Evolutionary conservation across 495 filamentous ascomycete species (phyloP).

Genomic region (Neurospora sp.): DNA sequence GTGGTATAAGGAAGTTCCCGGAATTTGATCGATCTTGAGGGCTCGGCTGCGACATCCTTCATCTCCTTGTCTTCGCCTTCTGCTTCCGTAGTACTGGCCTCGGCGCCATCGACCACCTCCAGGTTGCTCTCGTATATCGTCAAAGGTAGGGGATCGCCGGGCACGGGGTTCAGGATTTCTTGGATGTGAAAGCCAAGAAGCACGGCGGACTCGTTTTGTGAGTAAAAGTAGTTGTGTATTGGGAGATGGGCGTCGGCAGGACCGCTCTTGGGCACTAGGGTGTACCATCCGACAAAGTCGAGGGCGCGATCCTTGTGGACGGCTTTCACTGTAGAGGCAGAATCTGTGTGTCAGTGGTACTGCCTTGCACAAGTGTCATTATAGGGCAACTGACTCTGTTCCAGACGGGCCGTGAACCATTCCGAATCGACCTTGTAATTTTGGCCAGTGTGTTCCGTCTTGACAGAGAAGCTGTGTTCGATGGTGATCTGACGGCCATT

Average conservation of each 20-base stretch:
- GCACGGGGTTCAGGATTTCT: constrained; percentile 39
- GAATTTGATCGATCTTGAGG: constrained; percentile 55
- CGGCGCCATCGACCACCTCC: constrained; percentile 46
- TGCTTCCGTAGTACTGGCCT: constrained; percentile 25
- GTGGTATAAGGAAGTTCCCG: constrained; percentile 75
- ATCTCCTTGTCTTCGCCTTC: constrained; percentile 55
- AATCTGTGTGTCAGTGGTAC: background rate
- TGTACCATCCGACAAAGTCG: constrained; percentile 93
- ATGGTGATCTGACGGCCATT: constrained; percentile 83
- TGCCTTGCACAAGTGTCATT: background rate
- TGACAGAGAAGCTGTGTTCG: constrained; percentile 84
- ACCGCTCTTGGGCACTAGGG: constrained; percentile 62
- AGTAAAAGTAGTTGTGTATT: constrained; percentile 66
- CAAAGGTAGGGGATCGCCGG: constrained; percentile 73
- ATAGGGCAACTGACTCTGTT: constrained; percentile 57
- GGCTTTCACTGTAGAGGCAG: constrained; percentile 57
- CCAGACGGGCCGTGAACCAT: constrained; percentile 73
- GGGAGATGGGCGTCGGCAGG: constrained; percentile 57
- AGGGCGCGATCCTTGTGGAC: constrained; percentile 76
- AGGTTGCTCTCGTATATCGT: constrained; percentile 82
- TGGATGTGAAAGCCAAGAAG: constrained; percentile 75
- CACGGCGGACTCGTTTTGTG: constrained; percentile 77
- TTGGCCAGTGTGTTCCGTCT: constrained; percentile 41
- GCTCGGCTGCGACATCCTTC: constrained; percentile 55
- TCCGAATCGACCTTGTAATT: constrained; percentile 45